Evolutionary conservation across 2,329 filamentous ascomycete genomes (phyloP), one percentile per base, ranked within the genome.

Genomic region (Cordyceps pruinosa): DNA sequence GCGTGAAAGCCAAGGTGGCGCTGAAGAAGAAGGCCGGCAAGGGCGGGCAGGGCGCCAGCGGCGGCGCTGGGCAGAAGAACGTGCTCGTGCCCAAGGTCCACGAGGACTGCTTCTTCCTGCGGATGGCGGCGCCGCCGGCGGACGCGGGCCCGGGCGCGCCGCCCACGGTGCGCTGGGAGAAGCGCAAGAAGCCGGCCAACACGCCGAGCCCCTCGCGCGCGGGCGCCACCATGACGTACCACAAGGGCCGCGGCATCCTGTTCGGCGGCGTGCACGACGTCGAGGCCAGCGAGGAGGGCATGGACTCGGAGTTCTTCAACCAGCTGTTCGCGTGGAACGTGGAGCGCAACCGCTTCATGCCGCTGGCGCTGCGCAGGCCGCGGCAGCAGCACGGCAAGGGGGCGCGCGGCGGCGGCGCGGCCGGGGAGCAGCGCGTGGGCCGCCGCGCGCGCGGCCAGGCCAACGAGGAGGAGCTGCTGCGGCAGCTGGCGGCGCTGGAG

Each of bases 291-390:
- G 92, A 96, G 69, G 94, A 99, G 70, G 91, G 89, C 4, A 96
- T 99, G 63, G 93, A 99, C 56, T 96, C 90, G 68, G 92, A 97
- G 70, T 99, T 99, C 73, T 99, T 97, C 76, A 93, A 97, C 65
- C 83, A 86, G 57, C 74, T 97, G 25, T 95, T 89, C 66, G 89
- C 92, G 5, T 97, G 92, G 90, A 97, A 96, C 67, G 85, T 96
- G 61, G 94, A 97, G 66, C 84, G 93, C 59, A 99, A 99, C 69
- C 82, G 94, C 9, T 97, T 96, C 75, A 97, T 97, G 76, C 89
- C 88, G 2, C 77, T 97, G 45, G 76, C 77, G 10, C 76, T 97
- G 46, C 81, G 92, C 53, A 89, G 90, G 64, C 83, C 90, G 2
- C 85, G 90, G 26, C n/a, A 47, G 4, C 76, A 80, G 21, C 82